Evolutionary conservation across 176 grass and related monocot species (phyloP).

Genomic region (Avena insularis): DNA sequence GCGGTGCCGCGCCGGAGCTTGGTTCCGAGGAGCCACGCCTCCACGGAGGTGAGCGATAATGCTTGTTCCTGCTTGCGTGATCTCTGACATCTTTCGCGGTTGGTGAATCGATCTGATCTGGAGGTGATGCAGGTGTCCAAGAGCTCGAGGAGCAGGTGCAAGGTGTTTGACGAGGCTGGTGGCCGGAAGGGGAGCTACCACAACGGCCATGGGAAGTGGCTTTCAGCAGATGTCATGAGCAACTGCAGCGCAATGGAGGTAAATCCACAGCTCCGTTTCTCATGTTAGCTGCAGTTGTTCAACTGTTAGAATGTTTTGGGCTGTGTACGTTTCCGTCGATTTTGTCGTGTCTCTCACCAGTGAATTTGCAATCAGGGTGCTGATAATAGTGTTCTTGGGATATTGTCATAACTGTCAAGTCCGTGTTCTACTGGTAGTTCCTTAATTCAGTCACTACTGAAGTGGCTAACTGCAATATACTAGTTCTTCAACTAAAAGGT

Average conservation of each 20-base stretch:
- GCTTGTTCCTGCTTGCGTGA: not conserved
- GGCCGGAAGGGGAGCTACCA: conserved; percentile 40
- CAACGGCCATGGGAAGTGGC: conserved; percentile 20
- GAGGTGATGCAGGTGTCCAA: conserved; percentile 35
- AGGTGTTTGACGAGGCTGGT: conserved; percentile 45
- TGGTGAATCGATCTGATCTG: not conserved
- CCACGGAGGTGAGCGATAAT: conserved; percentile 42
- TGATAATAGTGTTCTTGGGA: not conserved
- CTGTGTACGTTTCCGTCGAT: not conserved
- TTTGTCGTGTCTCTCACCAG: not conserved
- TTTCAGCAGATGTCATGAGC: conserved; percentile 40
- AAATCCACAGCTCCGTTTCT: not conserved
- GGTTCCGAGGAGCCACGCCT: conserved; percentile 37
- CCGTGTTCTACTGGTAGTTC: not conserved
- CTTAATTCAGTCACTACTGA: not conserved
- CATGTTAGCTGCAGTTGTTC: not conserved
- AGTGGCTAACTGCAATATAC: not conserved
- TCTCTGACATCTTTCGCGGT: not conserved
- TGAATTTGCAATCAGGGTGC: not conserved
- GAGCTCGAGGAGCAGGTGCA: conserved; percentile 46
- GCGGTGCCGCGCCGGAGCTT: conserved; percentile 21
- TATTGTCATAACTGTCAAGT: not conserved
- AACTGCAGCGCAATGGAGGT: conserved; percentile 60
- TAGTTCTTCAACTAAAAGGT: not conserved
- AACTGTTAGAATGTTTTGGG: not conserved